Base-by-base conservation (phyloP, 2,329 filamentous ascomycete genomes). In the Pezicula radicicola region DNA sequence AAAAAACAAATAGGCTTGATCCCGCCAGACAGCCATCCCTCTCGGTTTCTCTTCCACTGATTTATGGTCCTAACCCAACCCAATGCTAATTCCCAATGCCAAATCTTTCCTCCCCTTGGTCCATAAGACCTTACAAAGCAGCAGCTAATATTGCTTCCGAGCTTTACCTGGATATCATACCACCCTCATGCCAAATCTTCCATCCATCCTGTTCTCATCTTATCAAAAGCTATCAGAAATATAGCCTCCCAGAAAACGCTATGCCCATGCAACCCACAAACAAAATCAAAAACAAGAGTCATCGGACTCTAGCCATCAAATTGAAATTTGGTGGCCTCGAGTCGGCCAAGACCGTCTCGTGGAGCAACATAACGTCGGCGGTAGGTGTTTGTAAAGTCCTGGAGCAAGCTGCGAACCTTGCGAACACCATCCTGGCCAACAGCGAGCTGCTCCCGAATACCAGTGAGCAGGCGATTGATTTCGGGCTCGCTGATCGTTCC, bases 341-440 rank as follows among this genome's bases (percentile, higher is more conserved):
- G 75, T 66, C 91, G 81, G 3, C 93, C 93, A 40, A 97, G 75
- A 1, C 93, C 93, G 67, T 97, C 93, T 55, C 93, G 78, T 6
- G 94, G 94, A n/a, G 94, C 93, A 44, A 99, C 89, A 65, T 99
- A 97, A 56, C 95, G 82, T 66, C 95, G 81, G 47, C 95, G 84
- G 70, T 99, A 99, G 28, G 86, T 89, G 68, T 93, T 96, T 21
- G 94, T 97, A 68, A 99, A 99, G 71, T 99, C 95, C 72, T 97
- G 94, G 52, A 99, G 78, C 33, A 96, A 77, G 25, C 83, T 85
- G 36, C 93, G 82, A 49, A 97, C 91, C 72, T 91, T 91, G 53
- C 91, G 80, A 40, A 90, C 69, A 21, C 76, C 77, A 19, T 80
- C 74, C 1, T 68, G 70, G 37, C 84, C 83, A 55, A 88, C 83